phyloP scores from a whole-genome alignment of 2,329 filamentous ascomycete species.

The Aschersonia sp. region DNA sequence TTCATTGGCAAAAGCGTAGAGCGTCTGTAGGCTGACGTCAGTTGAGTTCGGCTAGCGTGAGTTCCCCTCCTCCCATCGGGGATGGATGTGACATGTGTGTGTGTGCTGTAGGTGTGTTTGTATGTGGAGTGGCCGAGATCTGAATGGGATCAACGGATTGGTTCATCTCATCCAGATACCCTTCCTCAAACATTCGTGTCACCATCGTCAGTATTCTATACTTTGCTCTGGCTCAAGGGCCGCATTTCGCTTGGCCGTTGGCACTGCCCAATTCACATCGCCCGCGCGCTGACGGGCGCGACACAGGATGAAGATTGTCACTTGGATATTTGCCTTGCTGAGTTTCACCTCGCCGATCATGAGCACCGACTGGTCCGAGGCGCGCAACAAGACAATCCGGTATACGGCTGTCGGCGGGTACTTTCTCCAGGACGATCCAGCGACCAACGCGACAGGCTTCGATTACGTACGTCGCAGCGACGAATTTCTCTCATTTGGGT shows the following conservation, averaged over 20 bases:
- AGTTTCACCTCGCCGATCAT: slow-evolving; percentile 13
- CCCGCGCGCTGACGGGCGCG: no score
- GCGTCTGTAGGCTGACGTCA: neutral
- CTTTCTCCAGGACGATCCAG: slow-evolving; percentile 47
- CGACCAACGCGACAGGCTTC: slow-evolving; percentile 41
- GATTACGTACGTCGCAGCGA: slow-evolving; percentile 39
- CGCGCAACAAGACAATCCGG: slow-evolving; percentile 29
- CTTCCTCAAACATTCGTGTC: no score
- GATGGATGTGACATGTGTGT: neutral
- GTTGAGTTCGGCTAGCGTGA: neutral
- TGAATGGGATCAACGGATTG: no score
- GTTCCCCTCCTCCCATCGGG: neutral
- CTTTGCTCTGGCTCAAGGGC: no score
- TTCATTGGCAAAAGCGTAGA: neutral
- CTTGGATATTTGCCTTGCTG: slow-evolving; percentile 13
- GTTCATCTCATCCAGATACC: no score
- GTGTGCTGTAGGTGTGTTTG: neutral
- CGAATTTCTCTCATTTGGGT: neutral
- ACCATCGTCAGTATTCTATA: no score
- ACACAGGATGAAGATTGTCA: slow-evolving; percentile 10
- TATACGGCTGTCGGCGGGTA: slow-evolving; percentile 47
- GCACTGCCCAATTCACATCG: no score
- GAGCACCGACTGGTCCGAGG: slow-evolving; percentile 14
- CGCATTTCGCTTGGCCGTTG: no score
- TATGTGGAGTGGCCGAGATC: no score